Evolutionary conservation across 2,329 filamentous ascomycete genomes (phyloP).

Genomic region (Nothomitra cinnamomea): DNA sequence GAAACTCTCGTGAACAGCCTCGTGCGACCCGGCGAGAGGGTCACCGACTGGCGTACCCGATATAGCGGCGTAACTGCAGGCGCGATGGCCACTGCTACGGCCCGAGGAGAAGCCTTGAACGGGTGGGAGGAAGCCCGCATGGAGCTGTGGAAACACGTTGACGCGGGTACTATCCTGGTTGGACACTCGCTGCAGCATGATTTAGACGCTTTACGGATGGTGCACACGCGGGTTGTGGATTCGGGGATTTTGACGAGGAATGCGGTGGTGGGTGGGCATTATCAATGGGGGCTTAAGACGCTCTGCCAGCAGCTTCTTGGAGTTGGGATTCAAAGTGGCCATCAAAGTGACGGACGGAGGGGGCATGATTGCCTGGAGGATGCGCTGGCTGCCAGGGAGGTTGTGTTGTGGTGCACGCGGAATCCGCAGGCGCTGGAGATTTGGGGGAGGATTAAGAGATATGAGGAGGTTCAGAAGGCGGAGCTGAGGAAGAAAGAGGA

Average conservation of each 20-base stretch:
- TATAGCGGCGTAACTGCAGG: slow-evolving; percentile 23
- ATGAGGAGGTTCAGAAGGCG: slow-evolving; percentile 7
- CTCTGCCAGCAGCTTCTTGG: slow-evolving; percentile 21
- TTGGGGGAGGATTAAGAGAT: slow-evolving; percentile 18
- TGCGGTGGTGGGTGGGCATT: slow-evolving; percentile 17
- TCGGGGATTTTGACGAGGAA: slow-evolving; percentile 25
- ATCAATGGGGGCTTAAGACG: slow-evolving; percentile 21
- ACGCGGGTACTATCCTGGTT: slow-evolving; percentile 28
- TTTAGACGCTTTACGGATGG: slow-evolving; percentile 26
- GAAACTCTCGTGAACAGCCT: slow-evolving; percentile 27
- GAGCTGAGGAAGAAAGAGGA: slow-evolving; percentile 7
- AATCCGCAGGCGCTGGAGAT: slow-evolving; percentile 20
- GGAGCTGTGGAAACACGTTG: slow-evolving; percentile 25
- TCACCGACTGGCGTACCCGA: slow-evolving; percentile 22
- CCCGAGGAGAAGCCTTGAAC: slow-evolving; percentile 17
- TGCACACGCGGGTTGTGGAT: slow-evolving; percentile 28
- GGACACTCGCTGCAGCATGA: slow-evolving; percentile 32
- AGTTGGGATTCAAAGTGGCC: slow-evolving; percentile 20
- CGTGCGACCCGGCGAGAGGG: slow-evolving; percentile 21
- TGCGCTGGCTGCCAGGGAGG: slow-evolving; percentile 30
- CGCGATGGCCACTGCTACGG: slow-evolving; percentile 19
- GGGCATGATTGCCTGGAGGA: slow-evolving; percentile 34
- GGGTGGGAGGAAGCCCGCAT: slow-evolving; percentile 28
- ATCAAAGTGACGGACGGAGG: slow-evolving; percentile 2
- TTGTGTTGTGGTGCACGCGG: slow-evolving; percentile 29